Evolutionary conservation across 352 stramenopile species (phyloP), one percentile per base, ranked within the genome.

Genomic region (Phytophthora palmivora): DNA sequence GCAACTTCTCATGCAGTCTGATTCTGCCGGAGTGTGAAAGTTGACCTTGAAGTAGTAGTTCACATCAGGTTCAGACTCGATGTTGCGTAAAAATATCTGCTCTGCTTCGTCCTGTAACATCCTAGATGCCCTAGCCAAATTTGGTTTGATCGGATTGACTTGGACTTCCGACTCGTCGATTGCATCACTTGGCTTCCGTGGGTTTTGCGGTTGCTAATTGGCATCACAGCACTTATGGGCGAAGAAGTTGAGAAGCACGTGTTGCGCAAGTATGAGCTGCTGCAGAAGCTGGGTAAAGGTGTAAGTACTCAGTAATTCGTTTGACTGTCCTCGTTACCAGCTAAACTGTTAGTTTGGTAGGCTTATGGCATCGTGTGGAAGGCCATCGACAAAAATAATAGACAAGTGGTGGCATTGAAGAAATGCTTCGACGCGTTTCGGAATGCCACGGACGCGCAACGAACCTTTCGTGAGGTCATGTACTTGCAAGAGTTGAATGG

Each of bases 391-490:
- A 98, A 98, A 69, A 87, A 90, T 63, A 90, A 81, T 39, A 78
- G 89, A 8, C 76, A 95, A 52, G 84, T 96, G 12, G 89, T 98
- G 14, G 96, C 95, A 10, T 78, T 98, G 22, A 98, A 99, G 67
- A 99, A 98, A 68, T 98, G 95, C 61, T 98, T 98, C 56, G 95
- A 98, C 51, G 95, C 95, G 9, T 99, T 99, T 72, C 86, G 95
- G 21, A 98, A 98, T 67, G 81, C 94, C 15, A 98, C 92, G 10
- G 95, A 98, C 73, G 92, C 94, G 7, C 94, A 98, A 69, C 80
- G 96, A 55, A 98, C 95, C 9, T 99, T 98, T 76, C 80, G 95
- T 6, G 96, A 99, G 67, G 88, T 98, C 54, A 98, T 98, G 92
- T 98, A 98, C 47, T 70, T 99, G 32, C 92, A 98, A 62, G 88